These are phyloP conservation scores for Magnolia officinalis DNA, from an alignment of 164 flowering plant genomes.

Conservation along the genomic window DNA sequence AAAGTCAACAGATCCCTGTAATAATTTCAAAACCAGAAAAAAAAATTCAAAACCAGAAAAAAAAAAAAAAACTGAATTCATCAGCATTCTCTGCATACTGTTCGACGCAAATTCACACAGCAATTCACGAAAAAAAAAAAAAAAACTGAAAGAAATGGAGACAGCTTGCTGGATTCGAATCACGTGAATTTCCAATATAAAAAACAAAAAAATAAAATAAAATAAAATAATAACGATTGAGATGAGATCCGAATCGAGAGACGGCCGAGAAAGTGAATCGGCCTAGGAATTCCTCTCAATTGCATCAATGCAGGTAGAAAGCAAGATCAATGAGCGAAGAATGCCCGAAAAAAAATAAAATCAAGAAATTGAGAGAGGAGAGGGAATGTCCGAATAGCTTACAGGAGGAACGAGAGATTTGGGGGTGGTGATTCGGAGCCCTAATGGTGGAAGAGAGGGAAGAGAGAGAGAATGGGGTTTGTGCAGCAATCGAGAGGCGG, in stretches of 20 bases:
- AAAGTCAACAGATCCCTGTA: constrained; percentile 11
- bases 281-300: neutral
- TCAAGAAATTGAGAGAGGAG: neutral
- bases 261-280: neutral
- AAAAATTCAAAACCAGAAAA: too few species aligned
- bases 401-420: neutral
- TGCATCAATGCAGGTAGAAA: neutral
- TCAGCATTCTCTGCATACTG: neutral
- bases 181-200: neutral
- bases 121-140: neutral
- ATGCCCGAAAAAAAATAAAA: neutral
- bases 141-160: neutral
- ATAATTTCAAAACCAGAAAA: neutral
- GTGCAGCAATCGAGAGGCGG: constrained; percentile 19
- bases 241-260: neutral
- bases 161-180: neutral
- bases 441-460: neutral
- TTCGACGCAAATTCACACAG: neutral
- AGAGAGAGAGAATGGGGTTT: constrained; percentile 3
- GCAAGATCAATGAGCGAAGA: neutral
- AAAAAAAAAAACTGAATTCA: neutral
- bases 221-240: neutral
- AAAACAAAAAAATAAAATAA: neutral
- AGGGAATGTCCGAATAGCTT: neutral
- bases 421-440: neutral